Conservation (phyloP, 768 basidiomycete genomes). For the Trametes cinnabarina region DNA sequence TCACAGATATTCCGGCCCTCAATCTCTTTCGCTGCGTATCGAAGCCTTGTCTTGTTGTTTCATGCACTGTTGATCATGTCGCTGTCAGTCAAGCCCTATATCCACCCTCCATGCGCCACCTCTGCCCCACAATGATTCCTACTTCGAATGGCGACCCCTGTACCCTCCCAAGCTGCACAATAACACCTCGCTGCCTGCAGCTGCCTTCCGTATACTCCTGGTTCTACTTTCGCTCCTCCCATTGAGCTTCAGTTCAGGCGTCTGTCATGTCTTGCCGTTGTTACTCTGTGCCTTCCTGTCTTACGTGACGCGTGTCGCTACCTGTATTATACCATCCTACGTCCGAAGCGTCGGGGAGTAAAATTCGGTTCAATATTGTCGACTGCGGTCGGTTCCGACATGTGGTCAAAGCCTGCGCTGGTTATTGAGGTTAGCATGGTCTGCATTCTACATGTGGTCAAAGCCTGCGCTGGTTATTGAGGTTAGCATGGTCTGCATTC, state of each 20-base stretch:
- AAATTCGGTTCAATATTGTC: too few species aligned
- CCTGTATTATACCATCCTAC: not conserved
- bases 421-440: too few species aligned
- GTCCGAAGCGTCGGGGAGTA: not conserved
- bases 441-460: too few species aligned
- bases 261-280: not conserved
- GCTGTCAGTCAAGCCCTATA: not conserved
- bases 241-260: not conserved
- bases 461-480: too few species aligned
- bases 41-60: not conserved
- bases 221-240: not conserved
- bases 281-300: not conserved
- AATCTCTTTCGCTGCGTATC: not conserved
- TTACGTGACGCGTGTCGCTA: not conserved
- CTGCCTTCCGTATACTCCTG: not conserved
- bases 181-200: not conserved
- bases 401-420: too few species aligned
- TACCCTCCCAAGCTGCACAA: not conserved
- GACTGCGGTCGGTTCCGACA: too few species aligned
- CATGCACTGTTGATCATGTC: not conserved
- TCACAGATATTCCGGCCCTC: not conserved
- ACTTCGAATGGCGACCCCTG: not conserved
- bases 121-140: not conserved
- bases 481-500: too few species aligned
- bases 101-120: constrained; percentile 6